A percentile compares a stretch with the other conserved stretches of the same genome.
These are phyloP conservation scores for Stenogyne calaminthoides DNA, from an alignment of 305 asterid genomes.

Conservation along the genomic window DNA sequence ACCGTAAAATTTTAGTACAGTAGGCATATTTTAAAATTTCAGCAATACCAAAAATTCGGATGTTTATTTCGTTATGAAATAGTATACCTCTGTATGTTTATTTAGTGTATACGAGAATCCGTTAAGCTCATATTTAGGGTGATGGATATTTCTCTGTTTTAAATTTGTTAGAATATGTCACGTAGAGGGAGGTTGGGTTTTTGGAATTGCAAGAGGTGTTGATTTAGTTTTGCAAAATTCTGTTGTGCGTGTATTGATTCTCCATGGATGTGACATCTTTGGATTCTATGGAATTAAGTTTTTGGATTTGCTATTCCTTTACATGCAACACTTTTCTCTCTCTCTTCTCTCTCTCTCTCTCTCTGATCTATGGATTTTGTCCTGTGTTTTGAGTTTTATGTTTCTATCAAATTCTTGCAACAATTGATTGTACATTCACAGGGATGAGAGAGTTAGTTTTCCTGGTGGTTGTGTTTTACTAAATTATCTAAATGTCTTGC, in stretches of 20 bases:
- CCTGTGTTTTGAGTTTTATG: background rate
- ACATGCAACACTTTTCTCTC: no score
- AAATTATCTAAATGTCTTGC: no score
- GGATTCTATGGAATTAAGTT: constrained; percentile 14
- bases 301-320: constrained; percentile 21
- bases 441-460: background rate
- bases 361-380: background rate
- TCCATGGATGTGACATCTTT: constrained; percentile 16
- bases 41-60: no score
- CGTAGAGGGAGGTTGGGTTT: constrained; percentile 13
- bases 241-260: constrained; percentile 13
- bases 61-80: no score
- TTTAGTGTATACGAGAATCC: constrained; percentile 17
- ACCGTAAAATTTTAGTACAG: no score
- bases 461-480: background rate
- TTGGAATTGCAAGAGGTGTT: constrained; percentile 14
- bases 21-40: no score
- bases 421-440: background rate
- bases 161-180: constrained; percentile 5
- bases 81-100: constrained; percentile 30
- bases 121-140: background rate
- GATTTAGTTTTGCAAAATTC: constrained; percentile 15
- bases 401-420: background rate
- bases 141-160: background rate
- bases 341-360: no score